Conservation (phyloP, 1,284 basidiomycete species). For the Apiotrichum domesticum region DNA sequence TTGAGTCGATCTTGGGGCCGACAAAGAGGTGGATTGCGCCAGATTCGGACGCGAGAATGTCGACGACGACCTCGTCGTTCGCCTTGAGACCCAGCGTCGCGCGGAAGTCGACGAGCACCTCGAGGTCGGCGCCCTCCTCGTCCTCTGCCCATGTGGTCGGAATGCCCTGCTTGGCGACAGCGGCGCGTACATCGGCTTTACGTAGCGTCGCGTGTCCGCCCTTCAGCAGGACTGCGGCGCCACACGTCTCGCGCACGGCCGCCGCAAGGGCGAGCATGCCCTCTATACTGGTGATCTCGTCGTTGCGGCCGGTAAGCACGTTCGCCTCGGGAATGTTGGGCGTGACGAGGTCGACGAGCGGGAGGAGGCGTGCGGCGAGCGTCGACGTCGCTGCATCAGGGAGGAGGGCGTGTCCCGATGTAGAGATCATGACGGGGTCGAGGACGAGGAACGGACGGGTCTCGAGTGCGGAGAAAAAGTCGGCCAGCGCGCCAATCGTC, state of each 20-base stretch:
- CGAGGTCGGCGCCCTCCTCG: slow-evolving; percentile 21
- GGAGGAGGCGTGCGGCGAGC: slow-evolving; percentile 59
- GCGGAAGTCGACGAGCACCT: slow-evolving; percentile 23
- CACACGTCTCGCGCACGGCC: slow-evolving; percentile 53
- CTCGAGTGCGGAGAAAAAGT: slow-evolving; percentile 22
- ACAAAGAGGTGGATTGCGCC: slow-evolving; percentile 55
- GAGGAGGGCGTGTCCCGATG: slow-evolving; percentile 78
- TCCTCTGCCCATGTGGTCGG: slow-evolving; percentile 3
- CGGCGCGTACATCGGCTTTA: slow-evolving; percentile 49
- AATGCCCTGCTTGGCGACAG: slow-evolving; percentile 4
- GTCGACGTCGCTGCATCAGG: slow-evolving; percentile 53
- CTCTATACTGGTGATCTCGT: slow-evolving; percentile 52
- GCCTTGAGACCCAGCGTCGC: slow-evolving; percentile 1
- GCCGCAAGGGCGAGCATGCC: slow-evolving; percentile 63
- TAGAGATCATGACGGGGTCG: slow-evolving; percentile 90
- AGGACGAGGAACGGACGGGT: slow-evolving; percentile 58
- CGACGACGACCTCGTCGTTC: slow-evolving; percentile 58
- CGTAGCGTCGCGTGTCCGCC: slow-evolving; percentile 69
- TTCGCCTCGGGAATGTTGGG: slow-evolving; percentile 83
- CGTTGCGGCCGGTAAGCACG: slow-evolving; percentile 42
- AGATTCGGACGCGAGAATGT: slow-evolving; percentile 57
- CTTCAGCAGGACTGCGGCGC: slow-evolving; percentile 67
- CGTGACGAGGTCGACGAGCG: slow-evolving; percentile 68
- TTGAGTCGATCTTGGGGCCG: slow-evolving; percentile 61
- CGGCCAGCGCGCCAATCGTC: slow-evolving; percentile 47